Evolutionary conservation across 495 filamentous ascomycete genomes (phyloP), one percentile per base, ranked within the genome.

Genomic region (Delitschia confertaspora): DNA sequence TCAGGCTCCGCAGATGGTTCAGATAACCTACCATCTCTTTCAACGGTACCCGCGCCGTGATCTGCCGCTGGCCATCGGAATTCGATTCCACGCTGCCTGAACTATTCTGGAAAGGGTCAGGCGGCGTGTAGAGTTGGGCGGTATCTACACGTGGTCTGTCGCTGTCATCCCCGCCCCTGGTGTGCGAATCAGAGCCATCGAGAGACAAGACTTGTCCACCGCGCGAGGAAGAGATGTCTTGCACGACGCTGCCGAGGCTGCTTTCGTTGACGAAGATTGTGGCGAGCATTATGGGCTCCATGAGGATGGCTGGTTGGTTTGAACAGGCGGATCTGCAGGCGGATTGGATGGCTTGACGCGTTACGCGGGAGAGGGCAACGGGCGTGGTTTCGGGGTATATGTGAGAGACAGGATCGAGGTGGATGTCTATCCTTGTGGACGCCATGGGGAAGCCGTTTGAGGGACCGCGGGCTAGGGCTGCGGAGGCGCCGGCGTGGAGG

Each of bases 11-110:
- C 57, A 99, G 65, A 61, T 93, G 84, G 62, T 83, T 87, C 55
- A 96, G 64, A 65, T 99, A 99, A 23, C 89, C 87, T 37, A 95
- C 83, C 88, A 96, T 95, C 63, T 96, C 89, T 61, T 87, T 88
- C 42, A 96, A 65, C 30, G 93, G 93, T 21, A 95, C 88, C 47
- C 82, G 76, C 3, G 87, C 93, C 4, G 75, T 74, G 45, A 99
- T 83, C 4, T 70, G 80, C 36, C 78, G 65, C 34, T 72, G 72
- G 6, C 65, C 24, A 16, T 35, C 35, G 8, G 39, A 9, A 14
- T 34, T 33, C 8, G 4, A 30, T 2, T 20, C 40, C 4, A 9
- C 8, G 33, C 43, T 9, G 10, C 37, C 22, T 14, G 23, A 19
- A 14, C 33, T 22, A 24, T 5, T 8, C 1, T 20, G n/a, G 34